These are phyloP conservation scores for Noccaea bulbosa DNA, from an alignment of 345 rosid genomes.

Conservation along the genomic window DNA sequence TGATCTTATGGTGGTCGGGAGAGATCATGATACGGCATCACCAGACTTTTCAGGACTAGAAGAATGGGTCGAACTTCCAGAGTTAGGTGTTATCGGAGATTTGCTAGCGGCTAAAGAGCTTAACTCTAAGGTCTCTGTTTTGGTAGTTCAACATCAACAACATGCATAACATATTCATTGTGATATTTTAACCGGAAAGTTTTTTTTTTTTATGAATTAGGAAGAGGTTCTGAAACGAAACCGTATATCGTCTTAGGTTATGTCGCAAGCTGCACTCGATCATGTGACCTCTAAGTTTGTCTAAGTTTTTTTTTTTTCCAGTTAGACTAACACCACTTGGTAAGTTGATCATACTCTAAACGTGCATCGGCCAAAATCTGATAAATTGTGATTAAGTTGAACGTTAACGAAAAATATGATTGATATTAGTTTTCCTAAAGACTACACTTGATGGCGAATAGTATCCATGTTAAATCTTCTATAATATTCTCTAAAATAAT, in stretches of 20 bases:
- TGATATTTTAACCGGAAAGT: background rate
- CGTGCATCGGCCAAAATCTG: no score
- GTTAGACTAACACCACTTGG: no score
- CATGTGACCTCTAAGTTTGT: no score
- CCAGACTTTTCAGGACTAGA: conserved; percentile 8
- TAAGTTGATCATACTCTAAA: no score
- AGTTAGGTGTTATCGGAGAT: conserved; percentile 40
- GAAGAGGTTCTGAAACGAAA: no score
- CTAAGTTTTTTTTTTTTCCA: no score
- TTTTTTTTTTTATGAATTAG: background rate
- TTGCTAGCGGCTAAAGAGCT: conserved; percentile 36
- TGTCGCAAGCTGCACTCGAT: no score
- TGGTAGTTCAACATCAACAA: conserved; percentile 39
- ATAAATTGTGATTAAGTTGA: no score
- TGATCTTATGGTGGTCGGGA: conserved; percentile 35
- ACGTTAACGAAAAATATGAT: no score
- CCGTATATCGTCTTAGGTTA: no score
- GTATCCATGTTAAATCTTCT: conserved; percentile 1
- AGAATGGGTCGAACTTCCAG: conserved; percentile 39
- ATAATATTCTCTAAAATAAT: conserved; percentile 2
- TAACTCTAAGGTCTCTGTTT: conserved; percentile 27
- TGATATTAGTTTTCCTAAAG: no score
- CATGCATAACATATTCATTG: background rate
- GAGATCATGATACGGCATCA: conserved; percentile 23
- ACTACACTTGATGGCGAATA: background rate